A percentile compares a stretch with the other conserved stretches of the same genome.
These are phyloP conservation scores for Hylodesmum podocarpum DNA, from an alignment of 306 rosid genomes.

Conservation along the genomic window DNA sequence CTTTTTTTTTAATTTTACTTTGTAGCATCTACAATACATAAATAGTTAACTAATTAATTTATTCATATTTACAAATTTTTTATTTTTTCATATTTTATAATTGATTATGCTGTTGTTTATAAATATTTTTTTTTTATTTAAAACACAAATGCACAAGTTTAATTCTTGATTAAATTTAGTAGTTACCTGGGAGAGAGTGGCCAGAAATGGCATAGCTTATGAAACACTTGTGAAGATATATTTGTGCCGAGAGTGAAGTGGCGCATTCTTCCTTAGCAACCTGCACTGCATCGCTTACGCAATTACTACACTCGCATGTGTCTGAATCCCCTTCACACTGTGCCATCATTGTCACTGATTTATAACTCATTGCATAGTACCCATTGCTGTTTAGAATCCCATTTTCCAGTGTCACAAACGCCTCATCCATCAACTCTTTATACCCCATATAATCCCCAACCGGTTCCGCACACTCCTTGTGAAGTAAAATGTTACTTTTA, in stretches of 20 bases:
- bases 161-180: neutral
- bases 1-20: too few relatives aligned
- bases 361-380: conserved; percentile 30
- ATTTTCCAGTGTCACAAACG: conserved; percentile 44
- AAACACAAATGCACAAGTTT: neutral
- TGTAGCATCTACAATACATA: too few relatives aligned
- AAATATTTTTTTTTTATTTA: too few relatives aligned
- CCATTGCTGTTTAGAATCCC: conserved; percentile 43
- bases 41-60: too few relatives aligned
- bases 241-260: conserved; percentile 44
- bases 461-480: conserved; percentile 50
- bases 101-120: too few relatives aligned
- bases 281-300: conserved; percentile 53
- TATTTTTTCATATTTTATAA: too few relatives aligned
- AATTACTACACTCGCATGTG: conserved; percentile 57
- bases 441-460: neutral
- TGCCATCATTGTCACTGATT: conserved; percentile 52
- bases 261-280: conserved; percentile 53
- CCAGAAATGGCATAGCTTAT: conserved; percentile 34
- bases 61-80: too few relatives aligned
- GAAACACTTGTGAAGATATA: conserved; percentile 63
- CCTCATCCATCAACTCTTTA: conserved; percentile 43
- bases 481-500: conserved; percentile 16
- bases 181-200: conserved; percentile 34
- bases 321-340: conserved; percentile 62